Percentiles rank a stretch among this genome's conserved stretches.
These are phyloP conservation scores for Daldinia bambusicola DNA, from an alignment of 495 filamentous ascomycete genomes.

Conservation along the genomic window DNA sequence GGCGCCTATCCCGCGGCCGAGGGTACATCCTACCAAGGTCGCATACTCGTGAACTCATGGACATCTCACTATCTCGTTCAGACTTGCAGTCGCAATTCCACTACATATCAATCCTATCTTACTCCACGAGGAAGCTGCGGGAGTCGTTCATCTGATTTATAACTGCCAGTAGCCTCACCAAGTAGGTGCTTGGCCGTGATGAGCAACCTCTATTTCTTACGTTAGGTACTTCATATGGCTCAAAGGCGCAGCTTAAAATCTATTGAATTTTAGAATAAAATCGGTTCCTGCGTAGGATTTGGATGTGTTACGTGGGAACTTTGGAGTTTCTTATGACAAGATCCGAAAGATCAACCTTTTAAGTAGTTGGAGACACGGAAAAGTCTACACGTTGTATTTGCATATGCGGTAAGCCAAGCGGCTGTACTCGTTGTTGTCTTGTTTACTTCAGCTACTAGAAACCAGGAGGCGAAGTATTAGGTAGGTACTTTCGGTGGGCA, in stretches of 20 bases:
- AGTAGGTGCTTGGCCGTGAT: too few species aligned
- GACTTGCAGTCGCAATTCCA: neutral
- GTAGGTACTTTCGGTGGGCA: too few species aligned
- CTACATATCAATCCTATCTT: neutral
- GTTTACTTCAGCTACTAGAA: neutral
- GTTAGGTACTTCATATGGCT: too few species aligned
- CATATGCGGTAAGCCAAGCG: too few species aligned
- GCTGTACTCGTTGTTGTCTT: neutral
- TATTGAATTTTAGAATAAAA: neutral
- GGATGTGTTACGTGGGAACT: neutral
- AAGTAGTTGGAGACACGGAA: neutral
- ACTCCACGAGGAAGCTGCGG: neutral
- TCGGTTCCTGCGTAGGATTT: neutral
- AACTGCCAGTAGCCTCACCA: too few species aligned
- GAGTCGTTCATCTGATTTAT: neutral
- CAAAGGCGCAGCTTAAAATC: neutral
- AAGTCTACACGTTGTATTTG: too few species aligned
- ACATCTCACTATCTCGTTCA: neutral
- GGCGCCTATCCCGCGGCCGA: conserved; percentile 2
- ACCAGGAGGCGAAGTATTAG: too few species aligned
- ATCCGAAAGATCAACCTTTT: neutral
- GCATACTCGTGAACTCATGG: conserved; percentile 20
- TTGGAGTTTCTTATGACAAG: neutral
- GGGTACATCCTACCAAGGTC: conserved; percentile 14
- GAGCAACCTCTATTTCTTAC: too few species aligned